phyloP scores from a whole-genome alignment of 108 stramenopile genomes.

The Epipyxis sp. region DNA sequence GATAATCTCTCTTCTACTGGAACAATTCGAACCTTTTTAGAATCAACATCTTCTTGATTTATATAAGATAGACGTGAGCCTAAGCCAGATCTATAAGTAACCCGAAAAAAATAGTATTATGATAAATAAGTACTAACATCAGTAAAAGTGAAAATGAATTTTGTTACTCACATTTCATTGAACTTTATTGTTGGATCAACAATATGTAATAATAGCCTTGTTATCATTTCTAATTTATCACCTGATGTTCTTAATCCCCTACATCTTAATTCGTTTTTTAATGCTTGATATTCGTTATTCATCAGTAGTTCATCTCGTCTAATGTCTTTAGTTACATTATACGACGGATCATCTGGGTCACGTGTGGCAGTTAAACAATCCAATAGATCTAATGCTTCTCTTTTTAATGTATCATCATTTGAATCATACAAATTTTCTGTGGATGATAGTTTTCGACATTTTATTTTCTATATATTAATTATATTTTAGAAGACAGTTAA shows the following conservation, averaged over 20 bases:
- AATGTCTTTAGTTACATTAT: background rate
- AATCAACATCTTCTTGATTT: background rate
- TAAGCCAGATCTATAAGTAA: too few relatives aligned
- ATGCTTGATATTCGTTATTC: background rate
- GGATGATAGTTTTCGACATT: too few relatives aligned
- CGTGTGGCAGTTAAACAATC: background rate
- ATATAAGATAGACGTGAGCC: too few relatives aligned
- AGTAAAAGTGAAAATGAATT: too few relatives aligned
- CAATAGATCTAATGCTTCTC: background rate
- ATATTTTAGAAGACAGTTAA: too few relatives aligned
- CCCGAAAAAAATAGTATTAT: too few relatives aligned
- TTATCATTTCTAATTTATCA: background rate
- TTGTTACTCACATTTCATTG: background rate
- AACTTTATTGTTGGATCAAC: background rate
- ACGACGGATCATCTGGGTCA: background rate
- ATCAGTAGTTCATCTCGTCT: background rate
- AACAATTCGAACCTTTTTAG: background rate
- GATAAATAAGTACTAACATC: too few relatives aligned
- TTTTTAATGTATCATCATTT: background rate
- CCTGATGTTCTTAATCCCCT: background rate
- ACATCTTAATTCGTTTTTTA: background rate
- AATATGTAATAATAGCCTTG: background rate
- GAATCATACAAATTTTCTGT: background rate
- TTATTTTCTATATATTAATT: too few relatives aligned
- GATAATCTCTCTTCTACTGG: background rate